phyloP scores from a whole-genome alignment of 345 rosid genomes.

The Pugionium cornutum region DNA sequence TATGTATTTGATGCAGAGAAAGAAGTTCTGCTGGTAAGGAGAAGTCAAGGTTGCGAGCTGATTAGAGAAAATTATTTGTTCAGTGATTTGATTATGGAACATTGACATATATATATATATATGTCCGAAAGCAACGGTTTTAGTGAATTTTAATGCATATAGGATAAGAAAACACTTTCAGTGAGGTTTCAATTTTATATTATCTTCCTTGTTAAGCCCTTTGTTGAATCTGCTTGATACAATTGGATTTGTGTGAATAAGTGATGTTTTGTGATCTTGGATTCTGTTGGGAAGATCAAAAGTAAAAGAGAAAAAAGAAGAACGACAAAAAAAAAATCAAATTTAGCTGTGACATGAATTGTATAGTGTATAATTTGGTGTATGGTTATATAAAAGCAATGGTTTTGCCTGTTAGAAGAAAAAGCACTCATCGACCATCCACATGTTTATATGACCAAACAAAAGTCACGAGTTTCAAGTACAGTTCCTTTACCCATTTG shows the following conservation, averaged over 20 bases:
- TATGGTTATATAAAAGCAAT: no score
- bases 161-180: slow-evolving; percentile 7
- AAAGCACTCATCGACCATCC: slow-evolving; percentile 32
- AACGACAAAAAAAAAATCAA: neutral
- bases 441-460: slow-evolving; percentile 36
- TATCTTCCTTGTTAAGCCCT: neutral
- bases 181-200: slow-evolving; percentile 2
- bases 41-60: neutral
- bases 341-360: slow-evolving; percentile 14
- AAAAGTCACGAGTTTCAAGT: slow-evolving; percentile 25
- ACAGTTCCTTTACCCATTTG: slow-evolving; percentile 1
- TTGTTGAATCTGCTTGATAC: slow-evolving; percentile 23
- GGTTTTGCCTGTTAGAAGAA: slow-evolving; percentile 28
- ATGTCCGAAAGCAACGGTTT: slow-evolving; percentile 17
- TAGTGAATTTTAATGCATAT: slow-evolving; percentile 19
- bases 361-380: slow-evolving; percentile 23
- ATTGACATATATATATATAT: slow-evolving; percentile 2
- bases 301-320: neutral
- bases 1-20: slow-evolving; percentile 30
- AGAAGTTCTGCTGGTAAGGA: slow-evolving; percentile 37
- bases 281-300: slow-evolving; percentile 21
- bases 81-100: slow-evolving; percentile 9
- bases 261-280: slow-evolving; percentile 26
- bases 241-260: slow-evolving; percentile 13
- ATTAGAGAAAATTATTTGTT: neutral